Evolutionary conservation across 2,329 filamentous ascomycete genomes (phyloP).

Genomic region (Chaetomiaceae sp.): DNA sequence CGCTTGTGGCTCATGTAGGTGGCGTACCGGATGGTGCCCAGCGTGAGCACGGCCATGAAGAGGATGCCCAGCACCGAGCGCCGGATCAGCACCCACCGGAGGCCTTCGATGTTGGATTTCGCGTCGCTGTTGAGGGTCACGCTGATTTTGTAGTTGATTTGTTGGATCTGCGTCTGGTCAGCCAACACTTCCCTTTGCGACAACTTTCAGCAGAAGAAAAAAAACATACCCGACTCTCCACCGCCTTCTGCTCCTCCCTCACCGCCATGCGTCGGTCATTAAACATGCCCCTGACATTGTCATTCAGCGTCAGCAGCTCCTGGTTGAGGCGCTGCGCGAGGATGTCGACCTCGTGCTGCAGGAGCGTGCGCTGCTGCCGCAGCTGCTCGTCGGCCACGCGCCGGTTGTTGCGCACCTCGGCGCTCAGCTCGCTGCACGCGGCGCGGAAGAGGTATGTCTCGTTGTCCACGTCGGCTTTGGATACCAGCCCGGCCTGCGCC

Average conservation of each 20-base stretch:
- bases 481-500: slow-evolving; percentile 75
- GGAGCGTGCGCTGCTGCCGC: slow-evolving; percentile 73
- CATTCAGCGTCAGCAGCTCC: slow-evolving; percentile 74
- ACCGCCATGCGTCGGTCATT: slow-evolving; percentile 94
- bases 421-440: slow-evolving; percentile 85
- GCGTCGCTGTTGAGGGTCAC: slow-evolving; percentile 84
- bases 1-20: slow-evolving; percentile 52
- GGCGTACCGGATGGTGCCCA: slow-evolving; percentile 56
- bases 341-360: slow-evolving; percentile 96
- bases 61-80: slow-evolving; percentile 61
- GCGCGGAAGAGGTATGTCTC: slow-evolving; percentile 91
- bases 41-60: slow-evolving; percentile 59
- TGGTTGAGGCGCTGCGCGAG: slow-evolving; percentile 79
- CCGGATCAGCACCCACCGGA: slow-evolving; percentile 78
- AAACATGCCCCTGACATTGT: slow-evolving; percentile 92
- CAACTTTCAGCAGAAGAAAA: not conserved
- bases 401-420: slow-evolving; percentile 76
- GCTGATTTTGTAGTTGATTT: slow-evolving; percentile 94
- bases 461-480: slow-evolving; percentile 91
- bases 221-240: slow-evolving; percentile 68
- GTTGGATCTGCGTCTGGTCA: slow-evolving; percentile 62
- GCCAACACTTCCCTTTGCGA: not conserved
- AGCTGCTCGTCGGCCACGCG: slow-evolving; percentile 74
- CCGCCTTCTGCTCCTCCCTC: slow-evolving; percentile 76
- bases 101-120: slow-evolving; percentile 84